phyloP scores from a whole-genome alignment of 2,329 filamentous ascomycete species.

The Aspergillus glaucus region DNA sequence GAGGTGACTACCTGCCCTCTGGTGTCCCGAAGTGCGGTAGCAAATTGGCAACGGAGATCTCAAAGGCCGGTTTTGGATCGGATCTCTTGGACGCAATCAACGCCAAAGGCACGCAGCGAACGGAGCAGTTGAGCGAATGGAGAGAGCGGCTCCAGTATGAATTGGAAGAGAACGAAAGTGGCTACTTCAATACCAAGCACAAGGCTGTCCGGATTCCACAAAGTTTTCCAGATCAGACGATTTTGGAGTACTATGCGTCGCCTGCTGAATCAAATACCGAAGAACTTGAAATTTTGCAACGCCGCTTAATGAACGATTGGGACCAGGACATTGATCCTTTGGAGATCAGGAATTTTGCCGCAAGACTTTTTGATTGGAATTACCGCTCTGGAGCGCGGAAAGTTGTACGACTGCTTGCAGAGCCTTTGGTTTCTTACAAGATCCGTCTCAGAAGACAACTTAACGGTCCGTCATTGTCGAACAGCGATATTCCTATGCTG shows the following conservation, averaged over 20 bases:
- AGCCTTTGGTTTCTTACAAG: conserved; percentile 65
- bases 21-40: conserved; percentile 83
- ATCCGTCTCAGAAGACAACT: conserved; percentile 27
- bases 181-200: conserved; percentile 71
- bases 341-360: conserved; percentile 66
- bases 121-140: conserved; percentile 55
- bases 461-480: conserved; percentile 30
- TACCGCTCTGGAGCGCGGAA: conserved; percentile 73
- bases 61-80: conserved; percentile 76
- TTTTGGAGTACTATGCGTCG: conserved; percentile 80
- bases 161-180: conserved; percentile 74
- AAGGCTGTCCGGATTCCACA: conserved; percentile 69
- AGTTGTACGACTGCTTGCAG: conserved; percentile 72
- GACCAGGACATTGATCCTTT: conserved; percentile 58
- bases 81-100: conserved; percentile 62
- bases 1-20: conserved; percentile 86
- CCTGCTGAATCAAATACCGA: conserved; percentile 67
- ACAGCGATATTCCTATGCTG: conserved; percentile 51
- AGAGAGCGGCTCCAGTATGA: conserved; percentile 66
- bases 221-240: conserved; percentile 70
- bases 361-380: conserved; percentile 80
- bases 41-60: conserved; percentile 84
- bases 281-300: conserved; percentile 50
- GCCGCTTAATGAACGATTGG: conserved; percentile 50
- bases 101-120: conserved; percentile 20